Percentiles rank a stretch among this genome's conserved stretches.
These are phyloP conservation scores for Pythium brassicae DNA, from an alignment of 352 stramenopile species.

Conservation along the genomic window DNA sequence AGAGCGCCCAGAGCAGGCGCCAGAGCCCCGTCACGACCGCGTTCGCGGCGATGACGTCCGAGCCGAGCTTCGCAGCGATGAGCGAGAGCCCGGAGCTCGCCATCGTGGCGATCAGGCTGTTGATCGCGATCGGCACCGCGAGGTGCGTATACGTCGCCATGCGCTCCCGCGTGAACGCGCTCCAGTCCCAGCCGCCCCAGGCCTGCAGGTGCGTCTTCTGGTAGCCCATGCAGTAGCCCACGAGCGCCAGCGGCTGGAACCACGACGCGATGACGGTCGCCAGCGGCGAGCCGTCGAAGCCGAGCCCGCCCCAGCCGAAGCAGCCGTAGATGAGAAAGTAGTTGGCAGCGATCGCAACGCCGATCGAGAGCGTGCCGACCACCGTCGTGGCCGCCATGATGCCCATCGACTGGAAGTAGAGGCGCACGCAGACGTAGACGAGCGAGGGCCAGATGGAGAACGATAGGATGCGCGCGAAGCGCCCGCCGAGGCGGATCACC, in stretches of 20 bases:
- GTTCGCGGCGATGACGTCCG: conserved; percentile 59
- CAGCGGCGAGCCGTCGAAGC: conserved; percentile 74
- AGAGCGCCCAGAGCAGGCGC: conserved; percentile 66
- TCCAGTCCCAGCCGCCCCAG: conserved; percentile 64
- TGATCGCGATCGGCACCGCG: conserved; percentile 53
- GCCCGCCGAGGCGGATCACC: conserved; percentile 51
- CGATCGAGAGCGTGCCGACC: conserved; percentile 63
- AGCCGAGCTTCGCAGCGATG: conserved; percentile 55
- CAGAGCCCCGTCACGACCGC: conserved; percentile 67
- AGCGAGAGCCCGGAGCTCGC: conserved; percentile 62
- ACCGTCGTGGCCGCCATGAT: conserved; percentile 74
- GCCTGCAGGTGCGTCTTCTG: conserved; percentile 67
- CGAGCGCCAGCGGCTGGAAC: conserved; percentile 77
- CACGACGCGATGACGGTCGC: conserved; percentile 71
- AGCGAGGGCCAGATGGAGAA: conserved; percentile 59
- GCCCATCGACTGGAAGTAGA: conserved; percentile 84
- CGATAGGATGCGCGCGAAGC: conserved; percentile 58
- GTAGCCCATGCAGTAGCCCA: conserved; percentile 68
- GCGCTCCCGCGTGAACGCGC: conserved; percentile 50
- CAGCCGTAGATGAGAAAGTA: conserved; percentile 58
- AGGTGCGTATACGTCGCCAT: conserved; percentile 33
- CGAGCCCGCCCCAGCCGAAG: conserved; percentile 53
- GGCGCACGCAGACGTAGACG: conserved; percentile 61
- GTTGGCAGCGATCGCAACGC: conserved; percentile 56
- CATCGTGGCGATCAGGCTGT: conserved; percentile 71